Evolutionary conservation across 805 yeast species (phyloP), one percentile per base, ranked within the genome.

Genomic region (Ascoidea asiatica): DNA sequence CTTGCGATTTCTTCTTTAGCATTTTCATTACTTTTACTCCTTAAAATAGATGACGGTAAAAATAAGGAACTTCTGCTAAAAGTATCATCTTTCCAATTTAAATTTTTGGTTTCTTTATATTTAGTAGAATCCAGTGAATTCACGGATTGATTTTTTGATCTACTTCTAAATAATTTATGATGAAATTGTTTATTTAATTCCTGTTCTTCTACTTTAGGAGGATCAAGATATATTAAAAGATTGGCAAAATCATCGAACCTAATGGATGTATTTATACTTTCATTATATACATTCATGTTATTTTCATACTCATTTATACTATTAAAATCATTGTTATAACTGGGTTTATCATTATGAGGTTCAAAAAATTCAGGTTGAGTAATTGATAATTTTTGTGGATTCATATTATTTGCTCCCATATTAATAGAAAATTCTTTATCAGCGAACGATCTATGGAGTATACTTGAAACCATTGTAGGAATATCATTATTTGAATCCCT

Each of bases 41-140:
- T 50, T 21, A 50, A 38, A 29, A 50, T 29, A 11, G 35, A 29
- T n/a, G n/a, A n/a, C n/a, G n/a, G n/a, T n/a, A n/a, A n/a, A n/a
- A n/a, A n/a, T n/a, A n/a, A n/a, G n/a, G n/a, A n/a, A n/a, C n/a
- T n/a, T n/a, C n/a, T n/a, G n/a, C n/a, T n/a, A n/a, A n/a, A n/a
- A n/a, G n/a, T n/a, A n/a, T n/a, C n/a, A n/a, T n/a, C n/a, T n/a
- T n/a, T n/a, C n/a, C n/a, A n/a, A n/a, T 29, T 15, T 15, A 29
- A 29, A 29, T 29, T 29, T 29, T 29, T 29, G 15, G 35, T 29
- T n/a, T n/a, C n/a, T n/a, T n/a, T n/a, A n/a, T n/a, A n/a, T 29
- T 29, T 29, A 8, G 4, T 29, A 29, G 15, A 15, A 15, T 29
- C 15, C 35, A 2, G 15, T 29, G 8, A 15, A 15, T 29, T 23